A percentile compares a stretch with the other conserved stretches of the same genome.
These are phyloP conservation scores for Neobulgaria alba DNA, from an alignment of 2,329 filamentous ascomycete genomes.

Conservation along the genomic window DNA sequence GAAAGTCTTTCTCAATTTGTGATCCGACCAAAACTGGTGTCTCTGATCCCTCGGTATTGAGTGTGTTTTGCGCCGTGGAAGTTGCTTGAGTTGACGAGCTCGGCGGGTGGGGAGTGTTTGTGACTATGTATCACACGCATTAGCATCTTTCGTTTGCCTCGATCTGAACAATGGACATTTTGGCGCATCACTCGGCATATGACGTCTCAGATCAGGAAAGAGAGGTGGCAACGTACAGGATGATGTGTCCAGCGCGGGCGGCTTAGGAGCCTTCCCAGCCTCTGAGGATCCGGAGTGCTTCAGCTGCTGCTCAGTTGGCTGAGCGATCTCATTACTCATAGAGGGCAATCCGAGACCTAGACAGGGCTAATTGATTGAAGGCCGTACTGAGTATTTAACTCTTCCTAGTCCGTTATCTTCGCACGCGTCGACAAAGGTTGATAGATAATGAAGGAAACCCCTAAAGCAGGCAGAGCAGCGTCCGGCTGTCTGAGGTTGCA, in stretches of 20 bases:
- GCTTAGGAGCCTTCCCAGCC: constrained; percentile 24
- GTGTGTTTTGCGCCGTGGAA: constrained; percentile 25
- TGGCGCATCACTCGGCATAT: background rate
- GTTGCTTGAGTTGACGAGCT: constrained; percentile 24
- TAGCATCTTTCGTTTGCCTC: too few relatives aligned
- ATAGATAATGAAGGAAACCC: background rate
- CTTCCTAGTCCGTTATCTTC: constrained; percentile 7
- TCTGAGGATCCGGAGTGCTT: constrained; percentile 25
- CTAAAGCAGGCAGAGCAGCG: background rate
- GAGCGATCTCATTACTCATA: constrained; percentile 31
- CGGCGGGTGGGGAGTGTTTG: constrained; percentile 22
- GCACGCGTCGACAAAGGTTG: constrained; percentile 15
- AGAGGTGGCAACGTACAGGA: constrained; percentile 19
- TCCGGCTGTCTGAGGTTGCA: background rate
- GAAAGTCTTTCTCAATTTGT: constrained; percentile 22
- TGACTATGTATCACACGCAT: constrained; percentile 15
- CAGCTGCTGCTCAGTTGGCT: constrained; percentile 28
- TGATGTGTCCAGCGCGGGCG: constrained; percentile 27
- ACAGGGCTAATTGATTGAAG: constrained; percentile 6
- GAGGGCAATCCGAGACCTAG: constrained; percentile 25
- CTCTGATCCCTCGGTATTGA: constrained; percentile 25
- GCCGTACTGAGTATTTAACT: constrained; percentile 6
- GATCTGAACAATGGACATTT: too few relatives aligned
- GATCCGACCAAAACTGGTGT: constrained; percentile 19
- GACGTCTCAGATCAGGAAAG: too few relatives aligned